These are phyloP conservation scores for Phialocephala sp. DNA, from an alignment of 2,329 filamentous ascomycete species.

Conservation along the genomic window DNA sequence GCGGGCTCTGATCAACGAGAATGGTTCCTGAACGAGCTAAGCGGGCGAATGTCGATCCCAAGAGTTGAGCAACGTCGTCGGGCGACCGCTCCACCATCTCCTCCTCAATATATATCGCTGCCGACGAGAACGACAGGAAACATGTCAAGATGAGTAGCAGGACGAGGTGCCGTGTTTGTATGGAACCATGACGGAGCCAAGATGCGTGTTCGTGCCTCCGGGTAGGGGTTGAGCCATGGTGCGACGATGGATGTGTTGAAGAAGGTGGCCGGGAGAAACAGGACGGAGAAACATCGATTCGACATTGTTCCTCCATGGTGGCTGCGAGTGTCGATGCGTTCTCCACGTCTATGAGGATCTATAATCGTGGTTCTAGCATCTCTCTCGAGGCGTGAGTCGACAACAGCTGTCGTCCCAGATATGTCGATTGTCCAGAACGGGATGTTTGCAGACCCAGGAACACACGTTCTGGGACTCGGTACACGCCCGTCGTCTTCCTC, in stretches of 20 bases:
- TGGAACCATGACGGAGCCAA: conserved; percentile 25
- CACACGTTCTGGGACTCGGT: conserved; percentile 10
- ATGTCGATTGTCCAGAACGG: conserved; percentile 10
- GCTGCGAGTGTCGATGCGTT: conserved; percentile 5
- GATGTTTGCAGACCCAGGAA: conserved; percentile 10
- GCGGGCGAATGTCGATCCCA: conserved; percentile 36
- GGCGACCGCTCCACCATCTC: conserved; percentile 35
- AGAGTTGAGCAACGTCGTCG: conserved; percentile 22
- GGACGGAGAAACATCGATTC: background rate
- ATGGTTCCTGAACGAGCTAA: conserved; percentile 40
- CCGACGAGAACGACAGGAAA: conserved; percentile 35
- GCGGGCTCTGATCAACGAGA: conserved; percentile 40
- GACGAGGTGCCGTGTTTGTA: conserved; percentile 20
- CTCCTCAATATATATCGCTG: conserved; percentile 35
- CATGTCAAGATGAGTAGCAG: conserved; percentile 35
- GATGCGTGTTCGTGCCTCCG: conserved; percentile 24
- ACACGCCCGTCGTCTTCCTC: conserved; percentile 8
- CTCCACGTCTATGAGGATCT: conserved; percentile 23
- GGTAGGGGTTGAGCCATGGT: conserved; percentile 28
- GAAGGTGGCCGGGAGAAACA: background rate
- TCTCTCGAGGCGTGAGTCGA: conserved; percentile 32
- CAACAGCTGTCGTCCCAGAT: conserved; percentile 31
- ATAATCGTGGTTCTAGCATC: conserved; percentile 42
- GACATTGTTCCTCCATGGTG: conserved; percentile 22
- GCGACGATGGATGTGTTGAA: conserved; percentile 30